phyloP scores from a whole-genome alignment of 129 eudicot species.

The Tanacetum coccineum region DNA sequence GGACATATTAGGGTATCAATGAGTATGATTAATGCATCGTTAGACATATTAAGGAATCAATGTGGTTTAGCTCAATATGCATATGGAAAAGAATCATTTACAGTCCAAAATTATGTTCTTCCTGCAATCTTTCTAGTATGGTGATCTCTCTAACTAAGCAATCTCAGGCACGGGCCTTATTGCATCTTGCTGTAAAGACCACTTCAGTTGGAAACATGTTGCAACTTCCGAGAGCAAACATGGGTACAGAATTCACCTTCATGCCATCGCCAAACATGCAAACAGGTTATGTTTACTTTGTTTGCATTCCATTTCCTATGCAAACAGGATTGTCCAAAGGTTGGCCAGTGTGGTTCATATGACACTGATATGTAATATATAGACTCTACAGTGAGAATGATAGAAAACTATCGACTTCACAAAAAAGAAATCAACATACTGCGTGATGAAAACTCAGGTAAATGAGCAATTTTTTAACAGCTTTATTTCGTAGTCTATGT shows the following conservation, averaged over 20 bases:
- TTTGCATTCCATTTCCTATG: not conserved
- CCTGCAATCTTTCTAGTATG: conserved; percentile 1
- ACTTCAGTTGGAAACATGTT: conserved; percentile 39
- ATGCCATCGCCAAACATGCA: conserved; percentile 35
- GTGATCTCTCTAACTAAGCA: conserved; percentile 35
- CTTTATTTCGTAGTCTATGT: not conserved
- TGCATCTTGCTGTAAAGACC: conserved; percentile 95
- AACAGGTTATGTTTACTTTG: conserved; percentile 29
- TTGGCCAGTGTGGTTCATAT: not conserved
- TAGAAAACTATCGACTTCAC: conserved; percentile 39
- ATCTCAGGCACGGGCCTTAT: conserved; percentile 64
- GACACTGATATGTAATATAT: conserved; percentile 19
- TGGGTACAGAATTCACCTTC: conserved; percentile 29
- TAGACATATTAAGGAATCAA: no score
- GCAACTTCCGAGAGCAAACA: conserved; percentile 32
- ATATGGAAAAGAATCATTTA: conserved; percentile 37
- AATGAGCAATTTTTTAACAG: conserved; percentile 3
- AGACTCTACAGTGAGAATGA: conserved; percentile 42
- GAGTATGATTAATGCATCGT: no score
- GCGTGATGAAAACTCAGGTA: conserved; percentile 37
- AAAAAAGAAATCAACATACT: conserved; percentile 43
- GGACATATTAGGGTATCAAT: no score
- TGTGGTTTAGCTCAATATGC: conserved; percentile 53
- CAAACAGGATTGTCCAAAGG: not conserved
- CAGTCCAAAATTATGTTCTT: no score